Conservation (phyloP, 2,329 filamentous ascomycete genomes). For the Venturia effusa region DNA sequence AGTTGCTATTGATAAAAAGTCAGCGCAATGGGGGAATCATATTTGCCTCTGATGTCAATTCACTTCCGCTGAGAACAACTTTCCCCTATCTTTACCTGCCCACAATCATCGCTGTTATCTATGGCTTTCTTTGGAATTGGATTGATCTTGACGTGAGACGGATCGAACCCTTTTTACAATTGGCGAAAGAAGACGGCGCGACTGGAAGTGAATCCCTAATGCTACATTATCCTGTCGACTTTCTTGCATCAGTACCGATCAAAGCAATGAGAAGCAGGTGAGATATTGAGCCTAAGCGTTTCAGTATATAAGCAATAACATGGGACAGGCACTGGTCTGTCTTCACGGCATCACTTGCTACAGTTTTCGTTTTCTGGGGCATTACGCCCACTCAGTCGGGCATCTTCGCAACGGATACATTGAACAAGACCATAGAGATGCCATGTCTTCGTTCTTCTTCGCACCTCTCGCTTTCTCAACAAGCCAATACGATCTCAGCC, state of each 20-base stretch:
- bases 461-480: conserved; percentile 21
- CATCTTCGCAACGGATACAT: conserved; percentile 35
- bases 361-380: conserved; percentile 44
- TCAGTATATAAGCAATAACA: not conserved
- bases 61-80: conserved; percentile 25
- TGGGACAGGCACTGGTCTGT: conserved; percentile 41
- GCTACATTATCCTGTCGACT: conserved; percentile 44
- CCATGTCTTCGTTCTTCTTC: conserved; percentile 18
- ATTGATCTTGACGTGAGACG: conserved; percentile 48
- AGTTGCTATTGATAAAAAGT: conserved; percentile 33
- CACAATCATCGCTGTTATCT: conserved; percentile 43
- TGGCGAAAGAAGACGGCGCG: conserved; percentile 38
- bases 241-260: conserved; percentile 33
- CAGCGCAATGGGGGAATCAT: conserved; percentile 31
- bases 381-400: conserved; percentile 46
- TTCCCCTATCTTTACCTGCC: conserved; percentile 43
- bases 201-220: conserved; percentile 36
- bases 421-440: conserved; percentile 15
- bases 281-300: too few relatives aligned
- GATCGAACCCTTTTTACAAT: conserved; percentile 49
- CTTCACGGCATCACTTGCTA: conserved; percentile 35
- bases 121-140: conserved; percentile 48
- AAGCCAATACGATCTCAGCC: conserved; percentile 22
- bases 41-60: conserved; percentile 24
- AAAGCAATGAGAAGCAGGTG: conserved; percentile 25